Base-by-base conservation (phyloP, 2,329 filamentous ascomycete genomes). In the Zymoseptoria passerinii region DNA sequence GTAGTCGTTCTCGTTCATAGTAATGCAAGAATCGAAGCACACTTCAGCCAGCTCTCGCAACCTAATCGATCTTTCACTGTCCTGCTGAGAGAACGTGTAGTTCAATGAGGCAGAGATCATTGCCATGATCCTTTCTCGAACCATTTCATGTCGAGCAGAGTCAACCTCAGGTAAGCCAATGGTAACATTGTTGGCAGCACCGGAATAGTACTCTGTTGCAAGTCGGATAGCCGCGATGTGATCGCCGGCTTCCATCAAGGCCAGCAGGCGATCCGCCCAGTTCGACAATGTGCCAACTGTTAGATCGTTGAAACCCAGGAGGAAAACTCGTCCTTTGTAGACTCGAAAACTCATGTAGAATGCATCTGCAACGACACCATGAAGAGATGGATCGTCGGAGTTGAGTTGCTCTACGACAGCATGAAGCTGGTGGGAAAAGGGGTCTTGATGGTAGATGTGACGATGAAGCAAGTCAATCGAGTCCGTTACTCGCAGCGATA, bases 271-370 rank as follows among this genome's bases (percentile, higher is more conserved):
- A 73, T 99, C 94, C 2, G 94, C 92, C 94, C 94, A 99, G 66
- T 99, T 99, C 0, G 94, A 97, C 35, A 99, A 76, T 4, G 88
- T 89, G 1, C 94, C 94, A 52, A 97, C 89, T 0, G 90, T 90
- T 48, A 96, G 79, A 69, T 97, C 92, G 69, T 92, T 94, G 75
- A 92, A 92, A n/a, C 94, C 92, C 8, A 99, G 80, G 3, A 97
- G 77, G 69, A 99, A 99, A 40, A 96, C 79, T 28, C 92, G 84
- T 4, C 94, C 92, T 73, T 97, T 99, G 76, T 97, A 99, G 3
- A 90, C 83, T 68, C 89, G 90, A 74, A 97, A 92, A 73, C 92
- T 96, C 90, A 97, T 97, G 71, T 92, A 92, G 67, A 96, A 99
- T 0, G 92, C 94, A 78, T 99, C 94, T 7, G 92, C 92, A 52